Evolutionary conservation across 176 grass and related monocot genomes (phyloP), one percentile per base, ranked within the genome.

Genomic region (Triticum dicoccoides): DNA sequence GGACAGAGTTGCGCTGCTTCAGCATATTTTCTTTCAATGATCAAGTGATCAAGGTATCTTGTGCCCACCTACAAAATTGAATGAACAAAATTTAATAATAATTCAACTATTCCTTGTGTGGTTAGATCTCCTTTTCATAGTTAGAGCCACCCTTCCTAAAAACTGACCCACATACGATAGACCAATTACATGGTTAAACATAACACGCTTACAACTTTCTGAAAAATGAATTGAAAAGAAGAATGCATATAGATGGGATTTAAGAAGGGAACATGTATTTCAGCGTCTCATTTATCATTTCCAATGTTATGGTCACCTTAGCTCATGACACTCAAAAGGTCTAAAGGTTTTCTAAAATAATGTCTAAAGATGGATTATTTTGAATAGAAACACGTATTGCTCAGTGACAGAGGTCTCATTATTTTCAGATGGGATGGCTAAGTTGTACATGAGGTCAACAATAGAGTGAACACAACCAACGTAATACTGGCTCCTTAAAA

Each of bases 21-120:
- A 82, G 94, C 90, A 70, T 99, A 96, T 82, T 94, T 99, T 79
- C 94, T 94, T 94, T 92, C 92, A 85, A 99, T 80, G 83, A 99
- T 96, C 86, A 99, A 92, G 85, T 94, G 85, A 89, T 99, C 97
- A 83, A 99, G 97, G 83, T 99, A 99, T 85, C 87, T 93, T 78
- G 92, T 90, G 77, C 97, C 97, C 61, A 99, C 94, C 97, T 59
- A 88, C 44, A 15, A 83, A 79, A 82, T 70, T 70, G 35, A 47
- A 92, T 54, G 3, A 87, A 88, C 17, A 84, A 72, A 79, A 59
- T 27, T 80, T 70, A 85, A 85, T 62, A 86, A 59, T 62, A 83
- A 32, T 74, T 63, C 3, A 78, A 61, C 17, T 73, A 42, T 73
- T 79, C 24, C 24, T 86, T 63, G 44, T 71, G 11, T 42, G 73